Percentiles rank a stretch among this genome's conserved stretches.
phyloP scores from a whole-genome alignment of 2,329 filamentous ascomycete species.

The Alternaria triticimaculans region DNA sequence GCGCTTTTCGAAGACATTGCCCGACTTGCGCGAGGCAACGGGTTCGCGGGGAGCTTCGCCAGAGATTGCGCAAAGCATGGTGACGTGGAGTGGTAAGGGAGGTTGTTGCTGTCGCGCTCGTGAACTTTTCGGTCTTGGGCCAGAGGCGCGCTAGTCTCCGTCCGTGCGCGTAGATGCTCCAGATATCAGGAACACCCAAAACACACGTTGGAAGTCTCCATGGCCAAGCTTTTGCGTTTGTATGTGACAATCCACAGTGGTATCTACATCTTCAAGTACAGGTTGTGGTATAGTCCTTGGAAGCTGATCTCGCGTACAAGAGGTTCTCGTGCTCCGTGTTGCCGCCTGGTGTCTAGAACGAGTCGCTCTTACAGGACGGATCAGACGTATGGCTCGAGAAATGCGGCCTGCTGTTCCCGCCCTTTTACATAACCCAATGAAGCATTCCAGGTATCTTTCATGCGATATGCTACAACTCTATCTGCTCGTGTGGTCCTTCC shows the following conservation, averaged over 20 bases:
- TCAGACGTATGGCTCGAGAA: background rate
- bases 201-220: background rate
- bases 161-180: background rate
- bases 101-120: conserved; percentile 5
- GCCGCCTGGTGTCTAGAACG: no score
- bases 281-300: background rate
- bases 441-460: background rate
- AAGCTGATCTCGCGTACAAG: background rate
- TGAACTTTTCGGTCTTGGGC: conserved; percentile 13
- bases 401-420: background rate
- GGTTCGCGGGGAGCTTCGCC: conserved; percentile 95
- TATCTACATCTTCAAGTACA: no score
- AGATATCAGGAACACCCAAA: background rate
- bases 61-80: conserved; percentile 71
- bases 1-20: conserved; percentile 91
- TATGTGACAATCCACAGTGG: no score
- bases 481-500: background rate
- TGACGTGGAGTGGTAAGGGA: conserved; percentile 3
- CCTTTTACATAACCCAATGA: background rate
- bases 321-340: background rate
- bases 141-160: conserved; percentile 3
- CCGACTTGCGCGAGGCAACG: conserved; percentile 93
- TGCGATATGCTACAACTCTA: background rate
- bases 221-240: background rate
- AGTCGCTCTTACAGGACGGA: background rate